These are phyloP conservation scores for Malus domestica DNA, from an alignment of 306 rosid species.

Conservation along the genomic window ASM211411v1 NC_041791.1:32707501-32708000, in stretches of 20 bases:
- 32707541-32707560: constrained; percentile 85
- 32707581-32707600: constrained; percentile 68
- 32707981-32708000: constrained; percentile 83
- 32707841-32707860: constrained; percentile 75
- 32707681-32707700: constrained; percentile 33
- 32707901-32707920: constrained; percentile 78
- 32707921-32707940: constrained; percentile 64
- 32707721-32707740: constrained; percentile 45
- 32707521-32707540: constrained; percentile 81
- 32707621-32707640: constrained; percentile 47
- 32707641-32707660: constrained; percentile 32
- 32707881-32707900: constrained; percentile 65
- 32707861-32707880: constrained; percentile 73
- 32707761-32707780: constrained; percentile 24
- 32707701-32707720: constrained; percentile 4
- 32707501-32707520: constrained; percentile 87
- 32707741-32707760: constrained; percentile 46
- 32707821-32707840: constrained; percentile 86
- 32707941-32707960: constrained; percentile 66
- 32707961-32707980: constrained; percentile 78
- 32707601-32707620: constrained; percentile 57
- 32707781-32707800: constrained; percentile 34
- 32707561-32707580: constrained; percentile 77
- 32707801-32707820: constrained; percentile 40
- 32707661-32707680: constrained; percentile 31